Conservation (phyloP, 768 basidiomycete species). For the Rhodotorula sphaerocarpa region DNA sequence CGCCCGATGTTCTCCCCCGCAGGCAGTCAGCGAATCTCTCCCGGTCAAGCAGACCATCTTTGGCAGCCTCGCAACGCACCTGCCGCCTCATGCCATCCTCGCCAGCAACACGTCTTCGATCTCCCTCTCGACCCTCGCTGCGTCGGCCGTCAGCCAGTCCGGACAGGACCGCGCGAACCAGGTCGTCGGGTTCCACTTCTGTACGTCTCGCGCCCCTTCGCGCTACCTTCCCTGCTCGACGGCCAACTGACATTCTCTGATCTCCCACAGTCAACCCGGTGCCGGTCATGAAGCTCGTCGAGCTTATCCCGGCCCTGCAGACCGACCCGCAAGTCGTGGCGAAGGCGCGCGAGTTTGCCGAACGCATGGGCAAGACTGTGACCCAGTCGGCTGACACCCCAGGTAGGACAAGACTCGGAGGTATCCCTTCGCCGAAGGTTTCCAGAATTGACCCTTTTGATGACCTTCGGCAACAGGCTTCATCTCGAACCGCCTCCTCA, state of each 20-base stretch:
- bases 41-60: conserved; percentile 72
- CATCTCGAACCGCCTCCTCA: conserved; percentile 49
- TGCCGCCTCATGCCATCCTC: conserved; percentile 67
- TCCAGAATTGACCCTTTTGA: too few species aligned
- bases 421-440: background rate
- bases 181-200: conserved; percentile 55
- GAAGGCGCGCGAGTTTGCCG: conserved; percentile 68
- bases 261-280: conserved; percentile 66
- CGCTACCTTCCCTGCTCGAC: background rate
- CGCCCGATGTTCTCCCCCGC: background rate
- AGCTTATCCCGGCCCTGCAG: conserved; percentile 87
- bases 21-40: conserved; percentile 83
- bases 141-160: conserved; percentile 54
- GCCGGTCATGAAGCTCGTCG: conserved; percentile 95
- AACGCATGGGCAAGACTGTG: conserved; percentile 88
- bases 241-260: background rate
- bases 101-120: conserved; percentile 92
- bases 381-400: conserved; percentile 85
- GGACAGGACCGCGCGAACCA: conserved; percentile 51
- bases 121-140: conserved; percentile 87
- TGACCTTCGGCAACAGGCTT: conserved; percentile 9
- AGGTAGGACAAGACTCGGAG: conserved; percentile 44
- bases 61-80: conserved; percentile 56
- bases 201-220: conserved; percentile 3
- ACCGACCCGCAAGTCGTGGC: conserved; percentile 68